phyloP scores from a whole-genome alignment of 2,329 filamentous ascomycete genomes.

The Diaporthe ilicicola region DNA sequence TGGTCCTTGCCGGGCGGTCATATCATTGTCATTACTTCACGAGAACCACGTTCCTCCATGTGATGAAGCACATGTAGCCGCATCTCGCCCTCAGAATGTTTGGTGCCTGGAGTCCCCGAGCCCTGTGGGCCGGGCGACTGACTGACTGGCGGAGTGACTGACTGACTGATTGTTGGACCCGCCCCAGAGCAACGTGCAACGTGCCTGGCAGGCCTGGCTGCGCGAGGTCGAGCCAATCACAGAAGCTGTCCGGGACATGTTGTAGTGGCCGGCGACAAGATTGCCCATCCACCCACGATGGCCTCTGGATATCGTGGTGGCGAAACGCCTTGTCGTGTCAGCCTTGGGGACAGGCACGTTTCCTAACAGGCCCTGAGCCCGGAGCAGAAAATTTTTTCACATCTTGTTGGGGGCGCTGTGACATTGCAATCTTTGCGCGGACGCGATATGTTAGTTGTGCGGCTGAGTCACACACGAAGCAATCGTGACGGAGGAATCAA shows the following conservation, averaged over 20 bases:
- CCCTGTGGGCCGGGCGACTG: not conserved
- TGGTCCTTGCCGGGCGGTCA: not conserved
- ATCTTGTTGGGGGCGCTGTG: not conserved
- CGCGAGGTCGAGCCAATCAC: constrained; percentile 5
- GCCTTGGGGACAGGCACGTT: constrained; percentile 10
- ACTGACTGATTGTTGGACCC: not conserved
- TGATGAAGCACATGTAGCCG: constrained; percentile 21
- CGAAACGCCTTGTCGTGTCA: constrained; percentile 2
- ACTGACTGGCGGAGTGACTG: not conserved
- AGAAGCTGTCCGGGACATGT: constrained; percentile 4
- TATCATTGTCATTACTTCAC: constrained; percentile 8
- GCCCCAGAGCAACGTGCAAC: constrained; percentile 4
- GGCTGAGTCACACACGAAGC: constrained; percentile 11
- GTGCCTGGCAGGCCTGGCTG: not conserved
- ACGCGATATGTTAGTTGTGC: constrained; percentile 10
- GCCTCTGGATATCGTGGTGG: not conserved
- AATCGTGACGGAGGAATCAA: constrained; percentile 20
- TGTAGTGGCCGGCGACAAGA: constrained; percentile 11
- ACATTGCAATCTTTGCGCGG: constrained; percentile 19
- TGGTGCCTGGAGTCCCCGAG: constrained; percentile 19
- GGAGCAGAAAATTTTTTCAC: not conserved
- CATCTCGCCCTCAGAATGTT: not conserved
- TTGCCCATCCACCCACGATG: not conserved
- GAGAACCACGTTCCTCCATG: constrained; percentile 17
- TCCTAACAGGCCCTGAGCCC: not conserved